Percentiles rank a stretch among this genome's conserved stretches.
These are phyloP conservation scores for Pythium aristosporum DNA, from an alignment of 352 stramenopile genomes.

Conservation along the genomic window DNA sequence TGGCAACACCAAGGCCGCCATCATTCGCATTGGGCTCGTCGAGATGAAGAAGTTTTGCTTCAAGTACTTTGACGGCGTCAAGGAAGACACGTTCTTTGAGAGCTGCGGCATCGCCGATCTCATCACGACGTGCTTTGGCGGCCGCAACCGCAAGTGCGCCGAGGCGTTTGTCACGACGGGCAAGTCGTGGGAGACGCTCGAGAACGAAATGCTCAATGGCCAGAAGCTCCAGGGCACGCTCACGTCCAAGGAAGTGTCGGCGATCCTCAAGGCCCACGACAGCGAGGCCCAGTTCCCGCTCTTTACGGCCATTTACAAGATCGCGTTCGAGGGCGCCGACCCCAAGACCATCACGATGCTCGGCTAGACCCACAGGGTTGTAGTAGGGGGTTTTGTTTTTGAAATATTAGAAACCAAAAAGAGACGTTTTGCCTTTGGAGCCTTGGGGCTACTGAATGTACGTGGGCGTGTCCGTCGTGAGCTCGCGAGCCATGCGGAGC, in stretches of 20 bases:
- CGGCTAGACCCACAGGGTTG: conserved; percentile 4
- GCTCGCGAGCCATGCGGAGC: conserved; percentile 46
- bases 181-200: conserved; percentile 89
- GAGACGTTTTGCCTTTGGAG: conserved; percentile 5
- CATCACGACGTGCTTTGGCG: conserved; percentile 98
- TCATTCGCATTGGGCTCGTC: conserved; percentile 93
- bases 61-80: conserved; percentile 93
- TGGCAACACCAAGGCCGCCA: conserved; percentile 97
- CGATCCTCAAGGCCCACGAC: conserved; percentile 86
- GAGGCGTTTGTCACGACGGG: conserved; percentile 90
- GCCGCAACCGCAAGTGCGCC: conserved; percentile 95
- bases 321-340: conserved; percentile 89
- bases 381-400: conserved; percentile 1
- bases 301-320: conserved; percentile 92
- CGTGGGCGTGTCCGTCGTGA: conserved; percentile 36
- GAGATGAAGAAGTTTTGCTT: conserved; percentile 96
- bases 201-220: conserved; percentile 94
- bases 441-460: conserved; percentile 26
- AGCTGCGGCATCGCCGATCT: conserved; percentile 97
- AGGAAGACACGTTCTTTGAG: conserved; percentile 95
- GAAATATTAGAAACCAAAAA: conserved; percentile 20
- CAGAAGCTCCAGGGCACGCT: conserved; percentile 97
- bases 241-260: conserved; percentile 93
- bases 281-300: conserved; percentile 88
- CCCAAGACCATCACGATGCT: conserved; percentile 80